These are phyloP conservation scores for Copromyces sp. DNA, from an alignment of 495 filamentous ascomycete species.

Conservation along the genomic window DNA sequence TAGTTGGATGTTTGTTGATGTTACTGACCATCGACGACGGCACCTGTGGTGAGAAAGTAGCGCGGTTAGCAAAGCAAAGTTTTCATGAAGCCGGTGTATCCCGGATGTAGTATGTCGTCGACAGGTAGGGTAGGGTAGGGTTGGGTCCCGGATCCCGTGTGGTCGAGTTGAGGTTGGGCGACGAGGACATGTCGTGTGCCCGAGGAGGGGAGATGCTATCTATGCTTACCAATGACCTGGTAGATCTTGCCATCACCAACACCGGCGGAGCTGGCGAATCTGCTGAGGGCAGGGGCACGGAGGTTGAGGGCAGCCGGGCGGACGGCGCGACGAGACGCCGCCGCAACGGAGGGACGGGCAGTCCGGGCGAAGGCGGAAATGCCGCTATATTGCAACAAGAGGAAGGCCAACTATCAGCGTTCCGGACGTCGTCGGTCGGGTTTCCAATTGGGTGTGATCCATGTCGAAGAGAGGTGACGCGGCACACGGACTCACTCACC, in stretches of 20 bases:
- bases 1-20: slow-evolving; percentile 6
- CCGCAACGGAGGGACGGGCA: slow-evolving; percentile 60
- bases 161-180: background rate
- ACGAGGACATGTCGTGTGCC: background rate
- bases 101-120: background rate
- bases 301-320: slow-evolving; percentile 53
- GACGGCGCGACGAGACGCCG: slow-evolving; percentile 56
- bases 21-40: slow-evolving; percentile 64
- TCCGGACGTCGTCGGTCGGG: background rate
- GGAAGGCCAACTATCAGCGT: slow-evolving; percentile 28
- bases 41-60: slow-evolving; percentile 44
- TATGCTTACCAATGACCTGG: slow-evolving; percentile 46
- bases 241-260: slow-evolving; percentile 70
- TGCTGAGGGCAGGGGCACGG: slow-evolving; percentile 48
- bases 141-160: background rate
- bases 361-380: slow-evolving; percentile 72
- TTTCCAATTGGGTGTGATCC: slow-evolving; percentile 23
- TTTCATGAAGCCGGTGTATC: slow-evolving; percentile 3
- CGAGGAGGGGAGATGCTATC: background rate
- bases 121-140: background rate
- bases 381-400: slow-evolving; percentile 45
- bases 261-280: slow-evolving; percentile 60
- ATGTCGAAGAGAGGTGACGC: slow-evolving; percentile 6
- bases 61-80: slow-evolving; percentile 24
- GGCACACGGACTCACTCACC: slow-evolving; percentile 43